Percentiles rank a stretch among this genome's conserved stretches.
These are phyloP conservation scores for Xylariaceae sp. DNA, from an alignment of 2,329 filamentous ascomycete genomes.

Conservation along the genomic window DNA sequence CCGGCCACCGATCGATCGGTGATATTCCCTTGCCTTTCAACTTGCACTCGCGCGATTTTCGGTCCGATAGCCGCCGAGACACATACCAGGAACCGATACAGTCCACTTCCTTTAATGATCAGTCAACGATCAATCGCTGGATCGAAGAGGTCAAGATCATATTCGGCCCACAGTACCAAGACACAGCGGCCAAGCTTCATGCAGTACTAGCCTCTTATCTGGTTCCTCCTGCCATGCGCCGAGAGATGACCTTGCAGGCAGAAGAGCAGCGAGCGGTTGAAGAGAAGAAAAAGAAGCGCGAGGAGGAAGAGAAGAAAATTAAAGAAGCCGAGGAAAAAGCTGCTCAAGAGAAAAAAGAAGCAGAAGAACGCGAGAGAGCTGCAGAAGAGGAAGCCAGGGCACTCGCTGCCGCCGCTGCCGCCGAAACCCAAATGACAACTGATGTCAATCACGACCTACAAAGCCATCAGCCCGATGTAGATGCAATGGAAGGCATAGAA, in stretches of 20 bases:
- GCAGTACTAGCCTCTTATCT: slow-evolving; percentile 68
- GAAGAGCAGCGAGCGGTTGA: slow-evolving; percentile 52
- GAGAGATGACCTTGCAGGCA: slow-evolving; percentile 63
- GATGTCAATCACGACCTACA: slow-evolving; percentile 43
- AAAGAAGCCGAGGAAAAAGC: slow-evolving; percentile 67
- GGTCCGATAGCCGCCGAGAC: slow-evolving; percentile 49
- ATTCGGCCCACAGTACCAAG: slow-evolving; percentile 65
- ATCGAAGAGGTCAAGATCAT: slow-evolving; percentile 85
- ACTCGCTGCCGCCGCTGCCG: slow-evolving; percentile 42
- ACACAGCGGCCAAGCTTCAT: slow-evolving; percentile 65
- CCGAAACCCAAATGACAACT: slow-evolving; percentile 45
- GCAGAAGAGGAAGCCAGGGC: slow-evolving; percentile 48
- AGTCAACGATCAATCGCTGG: slow-evolving; percentile 74
- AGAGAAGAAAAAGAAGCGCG: slow-evolving; percentile 58
- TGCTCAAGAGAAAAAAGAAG: slow-evolving; percentile 55
- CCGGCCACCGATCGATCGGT: slow-evolving; percentile 38
- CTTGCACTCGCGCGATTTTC: slow-evolving; percentile 35
- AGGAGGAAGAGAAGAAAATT: slow-evolving; percentile 61
- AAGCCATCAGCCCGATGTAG: slow-evolving; percentile 26
- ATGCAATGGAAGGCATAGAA: slow-evolving; percentile 32
- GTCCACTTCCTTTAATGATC: slow-evolving; percentile 70
- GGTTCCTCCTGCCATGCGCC: slow-evolving; percentile 79
- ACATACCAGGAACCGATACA: slow-evolving; percentile 61
- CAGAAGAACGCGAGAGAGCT: slow-evolving; percentile 67
- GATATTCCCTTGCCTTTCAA: slow-evolving; percentile 41